Conservation (phyloP, 371 early-diverging fungal species). For the Mucor velutinosus region DNA sequence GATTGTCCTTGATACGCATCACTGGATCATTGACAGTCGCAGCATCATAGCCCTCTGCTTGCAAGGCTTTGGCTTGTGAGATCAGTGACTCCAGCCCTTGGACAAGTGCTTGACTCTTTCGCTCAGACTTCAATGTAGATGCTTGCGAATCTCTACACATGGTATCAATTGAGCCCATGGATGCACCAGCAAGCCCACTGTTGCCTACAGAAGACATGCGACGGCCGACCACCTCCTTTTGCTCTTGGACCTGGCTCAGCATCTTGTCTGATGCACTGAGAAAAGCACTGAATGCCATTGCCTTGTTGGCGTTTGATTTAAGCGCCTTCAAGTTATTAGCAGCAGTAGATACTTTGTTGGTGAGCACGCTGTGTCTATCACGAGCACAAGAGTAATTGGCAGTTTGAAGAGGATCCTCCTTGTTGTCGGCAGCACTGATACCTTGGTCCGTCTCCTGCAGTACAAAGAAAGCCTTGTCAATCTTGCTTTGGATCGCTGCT, state of each 20-base stretch:
- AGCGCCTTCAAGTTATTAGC: conserved; percentile 25
- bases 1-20: conserved; percentile 20
- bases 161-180: conserved; percentile 22
- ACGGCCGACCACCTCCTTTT: conserved; percentile 29
- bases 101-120: conserved; percentile 15
- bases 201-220: conserved; percentile 29
- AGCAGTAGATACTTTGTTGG: conserved; percentile 22
- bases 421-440: conserved; percentile 22
- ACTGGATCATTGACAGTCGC: conserved; percentile 31
- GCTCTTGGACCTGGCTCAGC: conserved; percentile 23
- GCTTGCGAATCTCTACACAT: conserved; percentile 19
- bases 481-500: conserved; percentile 15
- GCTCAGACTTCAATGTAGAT: conserved; percentile 24
- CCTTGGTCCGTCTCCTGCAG: conserved; percentile 26
- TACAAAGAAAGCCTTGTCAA: conserved; percentile 24
- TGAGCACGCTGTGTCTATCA: conserved; percentile 30
- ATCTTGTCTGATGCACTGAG: conserved; percentile 30
- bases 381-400: conserved; percentile 51
- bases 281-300: conserved; percentile 34
- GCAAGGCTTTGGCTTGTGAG: conserved; percentile 26
- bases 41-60: conserved; percentile 26
- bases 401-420: conserved; percentile 44
- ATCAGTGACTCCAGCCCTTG: conserved; percentile 23
- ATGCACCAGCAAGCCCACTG: conserved; percentile 25
- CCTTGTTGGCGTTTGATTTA: conserved; percentile 33